Base-by-base conservation (phyloP, 345 rosid genomes). In the Turritis glabra region DNA sequence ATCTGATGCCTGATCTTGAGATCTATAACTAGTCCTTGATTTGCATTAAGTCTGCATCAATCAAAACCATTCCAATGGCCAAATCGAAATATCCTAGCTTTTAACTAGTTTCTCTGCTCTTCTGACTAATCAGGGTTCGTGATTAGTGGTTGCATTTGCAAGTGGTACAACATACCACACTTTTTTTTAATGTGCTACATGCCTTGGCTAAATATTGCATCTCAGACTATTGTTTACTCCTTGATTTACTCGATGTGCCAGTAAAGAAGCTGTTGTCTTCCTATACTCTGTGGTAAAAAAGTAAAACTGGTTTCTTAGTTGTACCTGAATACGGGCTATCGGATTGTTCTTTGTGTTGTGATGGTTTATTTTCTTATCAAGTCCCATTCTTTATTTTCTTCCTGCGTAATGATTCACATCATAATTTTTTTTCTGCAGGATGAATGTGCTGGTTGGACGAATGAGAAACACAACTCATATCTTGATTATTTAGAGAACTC, bases 391-490 rank as follows among this genome's bases (percentile, higher is more conserved):
- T 29, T 29, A n/a, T 56, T 8, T 43, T 35, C 40, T 37, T 43
- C 43, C 8, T 30, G 21, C 21, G 0, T 51, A 2, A 15, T 19
- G 33, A 55, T 44, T 52, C 32, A 64, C 40, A 75, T 58, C 23
- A 40, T 53, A 19, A 22, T 12, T 33, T 62, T 72, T 15, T 22
- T 52, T 46, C 41, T 10, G 79, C 86, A 88, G 89, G 87, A 82
- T 29, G 77, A 74, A 38, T 64, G 79, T 32, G 64, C 14, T 62
- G 84, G 13, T 53, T 92, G 96, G 97, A 92, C 96, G 25, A 78
- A 89, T 79, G 92, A 89, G 85, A 89, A 78, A 73, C 97, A 92
- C 82, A 76, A 63, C 37, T 56, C 70, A 5, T 92, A 88, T 76
- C 84, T 92, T 52, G 73, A 79, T 75, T 74, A 72, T 17, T 69